Base-by-base conservation (phyloP, 768 basidiomycete species). In the Amanita molliuscula region DNA sequence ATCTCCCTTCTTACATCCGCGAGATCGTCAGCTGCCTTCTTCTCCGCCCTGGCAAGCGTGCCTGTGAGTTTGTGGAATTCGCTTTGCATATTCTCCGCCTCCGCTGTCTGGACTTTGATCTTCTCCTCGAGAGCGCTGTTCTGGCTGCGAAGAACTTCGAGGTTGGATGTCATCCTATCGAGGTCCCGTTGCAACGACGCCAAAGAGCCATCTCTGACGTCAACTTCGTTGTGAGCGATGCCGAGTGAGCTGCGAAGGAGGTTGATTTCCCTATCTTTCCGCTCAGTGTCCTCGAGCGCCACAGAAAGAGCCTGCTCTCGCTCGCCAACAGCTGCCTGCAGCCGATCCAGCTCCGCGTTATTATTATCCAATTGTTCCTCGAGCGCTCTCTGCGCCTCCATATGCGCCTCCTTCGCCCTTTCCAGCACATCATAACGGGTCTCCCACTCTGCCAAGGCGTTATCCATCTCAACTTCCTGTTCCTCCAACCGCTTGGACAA, bases 261-360 rank as follows among this genome's bases (percentile, higher is more conserved):
- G 2, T n/a, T 26, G 29, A 49, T 28, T 18, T 49, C 40, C 20
- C 42, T 26, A 11, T 21, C 40, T 26, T 46, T 47, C 36, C 21
- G 46, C 6, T 43, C 33, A 4, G 43, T 36, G 15, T 49, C 44
- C 16, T 37, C 36, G 8, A 44, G 36, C 7, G 44, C 48, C 8
- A 29, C 26, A 8, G 57, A 53, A 15, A 50, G 54, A 21, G 41
- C 48, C 3, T 61, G 51, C 42, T 53, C 53, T 15, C 41, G 49
- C 33, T 50, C 41, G 49, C 33, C 29, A 15, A 50, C 33, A 4
- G 31, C 10, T 10, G 33, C 31, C 40, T 26, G 28, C 15, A 50
- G 3, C 3, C 40, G 40, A 23, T 44, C 42, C 20, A 34, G 31
- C 49, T 50, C 49, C 13, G 40, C 33, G 20, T 44, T 50, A 15